A percentile compares a stretch with the other conserved stretches of the same genome.
These are phyloP conservation scores for Westerdykella aurantiaca DNA, from an alignment of 2,329 filamentous ascomycete genomes.

Conservation along the genomic window DNA sequence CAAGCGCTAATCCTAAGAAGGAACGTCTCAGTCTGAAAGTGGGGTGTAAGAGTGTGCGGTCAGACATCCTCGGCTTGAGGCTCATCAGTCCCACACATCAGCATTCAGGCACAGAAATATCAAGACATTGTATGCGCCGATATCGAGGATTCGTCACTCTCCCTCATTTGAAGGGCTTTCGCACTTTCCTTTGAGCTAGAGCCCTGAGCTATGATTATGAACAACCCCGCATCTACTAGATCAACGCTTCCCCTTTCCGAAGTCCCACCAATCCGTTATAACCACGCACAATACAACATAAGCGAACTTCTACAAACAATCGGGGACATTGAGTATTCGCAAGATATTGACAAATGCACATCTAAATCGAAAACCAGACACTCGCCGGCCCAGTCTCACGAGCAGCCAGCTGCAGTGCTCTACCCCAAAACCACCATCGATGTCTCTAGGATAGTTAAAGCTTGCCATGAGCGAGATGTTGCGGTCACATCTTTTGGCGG, in stretches of 20 bases:
- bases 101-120: too few relatives aligned
- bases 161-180: too few relatives aligned
- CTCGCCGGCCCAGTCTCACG: slow-evolving; percentile 18
- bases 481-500: slow-evolving; percentile 83
- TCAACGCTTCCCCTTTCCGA: slow-evolving; percentile 9
- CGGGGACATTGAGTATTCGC: slow-evolving; percentile 8
- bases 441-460: slow-evolving; percentile 72
- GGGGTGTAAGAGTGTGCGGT: too few relatives aligned
- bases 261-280: slow-evolving; percentile 7
- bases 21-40: too few relatives aligned
- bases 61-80: too few relatives aligned
- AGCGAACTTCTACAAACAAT: slow-evolving; percentile 1
- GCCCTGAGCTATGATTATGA: too few relatives aligned
- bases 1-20: too few relatives aligned
- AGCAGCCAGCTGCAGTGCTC: slow-evolving; percentile 54
- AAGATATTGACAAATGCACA: slow-evolving; percentile 4
- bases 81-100: too few relatives aligned
- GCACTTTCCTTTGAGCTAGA: too few relatives aligned
- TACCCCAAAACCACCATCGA: slow-evolving; percentile 72
- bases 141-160: too few relatives aligned
- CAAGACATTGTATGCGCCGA: too few relatives aligned
- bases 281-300: slow-evolving; percentile 12
- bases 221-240: background rate
- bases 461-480: slow-evolving; percentile 71
- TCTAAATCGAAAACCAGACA: slow-evolving; percentile 20